Percentiles rank a stretch among this genome's conserved stretches.
phyloP scores from a whole-genome alignment of 164 flowering plant genomes.

The Litsea cubeba region DNA sequence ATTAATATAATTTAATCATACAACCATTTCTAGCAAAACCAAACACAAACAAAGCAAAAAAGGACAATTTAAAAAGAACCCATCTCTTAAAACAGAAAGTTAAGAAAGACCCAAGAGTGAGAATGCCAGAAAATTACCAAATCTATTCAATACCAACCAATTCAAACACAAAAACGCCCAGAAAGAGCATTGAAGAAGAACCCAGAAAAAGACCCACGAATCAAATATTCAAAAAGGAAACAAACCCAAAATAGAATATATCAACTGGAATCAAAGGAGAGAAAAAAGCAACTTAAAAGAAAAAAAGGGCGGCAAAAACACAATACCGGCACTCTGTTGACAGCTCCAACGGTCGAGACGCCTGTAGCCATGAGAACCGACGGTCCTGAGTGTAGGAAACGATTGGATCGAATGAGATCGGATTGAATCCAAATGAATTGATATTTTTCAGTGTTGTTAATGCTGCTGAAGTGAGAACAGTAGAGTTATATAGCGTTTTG shows the following conservation, averaged over 20 bases:
- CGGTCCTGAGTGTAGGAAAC: not conserved
- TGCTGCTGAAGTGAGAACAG: not conserved
- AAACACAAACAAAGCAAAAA: not conserved
- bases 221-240: not conserved
- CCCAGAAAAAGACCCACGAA: not conserved
- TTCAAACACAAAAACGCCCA: not conserved
- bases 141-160: not conserved
- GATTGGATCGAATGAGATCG: not conserved
- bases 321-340: slow-evolving; percentile 33
- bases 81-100: not conserved
- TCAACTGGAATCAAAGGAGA: slow-evolving; percentile 1
- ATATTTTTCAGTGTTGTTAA: not conserved
- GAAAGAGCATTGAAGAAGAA: not conserved
- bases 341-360: slow-evolving; percentile 39
- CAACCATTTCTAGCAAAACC: not conserved
- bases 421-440: not conserved
- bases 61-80: not conserved
- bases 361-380: slow-evolving; percentile 29
- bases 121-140: not conserved
- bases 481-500: not conserved
- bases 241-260: not conserved
- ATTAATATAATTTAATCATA: not conserved
- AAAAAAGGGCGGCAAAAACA: slow-evolving; percentile 14
- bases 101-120: not conserved
- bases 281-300: slow-evolving; percentile 2